Evolutionary conservation across 768 basidiomycete genomes (phyloP).

Genomic region (Lyophyllum atratum): DNA sequence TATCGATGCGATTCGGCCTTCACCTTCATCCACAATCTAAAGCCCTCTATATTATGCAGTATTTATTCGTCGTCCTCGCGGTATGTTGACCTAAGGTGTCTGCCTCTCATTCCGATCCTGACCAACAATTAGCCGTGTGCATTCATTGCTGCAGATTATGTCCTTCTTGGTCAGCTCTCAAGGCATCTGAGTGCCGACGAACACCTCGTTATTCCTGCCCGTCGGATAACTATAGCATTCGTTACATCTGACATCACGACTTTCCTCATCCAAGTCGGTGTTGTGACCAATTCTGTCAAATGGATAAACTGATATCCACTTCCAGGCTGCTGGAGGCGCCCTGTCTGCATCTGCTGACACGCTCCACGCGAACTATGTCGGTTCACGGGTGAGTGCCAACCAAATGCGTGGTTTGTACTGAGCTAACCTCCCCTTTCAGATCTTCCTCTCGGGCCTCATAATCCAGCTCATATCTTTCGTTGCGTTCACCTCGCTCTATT

Average conservation of each 20-base stretch:
- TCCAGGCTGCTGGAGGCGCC: slow-evolving; percentile 49
- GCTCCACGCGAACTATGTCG: slow-evolving; percentile 24
- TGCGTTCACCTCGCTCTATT: slow-evolving; percentile 47
- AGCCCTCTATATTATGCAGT: slow-evolving; percentile 53
- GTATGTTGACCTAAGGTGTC: slow-evolving; percentile 30
- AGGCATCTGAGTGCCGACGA: slow-evolving; percentile 46
- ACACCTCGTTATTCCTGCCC: slow-evolving; percentile 50
- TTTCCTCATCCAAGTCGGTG: slow-evolving; percentile 60
- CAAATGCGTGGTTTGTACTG: neutral
- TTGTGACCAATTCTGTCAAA: neutral
- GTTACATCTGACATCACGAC: slow-evolving; percentile 64
- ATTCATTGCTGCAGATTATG: slow-evolving; percentile 70
- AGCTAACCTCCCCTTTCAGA: slow-evolving; percentile 28
- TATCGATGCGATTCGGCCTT: slow-evolving; percentile 56
- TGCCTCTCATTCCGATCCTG: neutral
- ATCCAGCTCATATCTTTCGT: slow-evolving; percentile 57
- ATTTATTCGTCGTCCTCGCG: slow-evolving; percentile 61
- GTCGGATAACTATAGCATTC: slow-evolving; percentile 56
- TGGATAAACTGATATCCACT: neutral
- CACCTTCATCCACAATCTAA: slow-evolving; percentile 53
- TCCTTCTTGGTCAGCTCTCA: slow-evolving; percentile 64
- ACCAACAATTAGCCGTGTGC: slow-evolving; percentile 58
- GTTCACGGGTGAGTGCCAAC: slow-evolving; percentile 34
- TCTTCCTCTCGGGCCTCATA: slow-evolving; percentile 58
- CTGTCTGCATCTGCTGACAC: slow-evolving; percentile 44